Conservation (phyloP, 2,329 filamentous ascomycete species). For the Stagonosporopsis tanaceti region DNA sequence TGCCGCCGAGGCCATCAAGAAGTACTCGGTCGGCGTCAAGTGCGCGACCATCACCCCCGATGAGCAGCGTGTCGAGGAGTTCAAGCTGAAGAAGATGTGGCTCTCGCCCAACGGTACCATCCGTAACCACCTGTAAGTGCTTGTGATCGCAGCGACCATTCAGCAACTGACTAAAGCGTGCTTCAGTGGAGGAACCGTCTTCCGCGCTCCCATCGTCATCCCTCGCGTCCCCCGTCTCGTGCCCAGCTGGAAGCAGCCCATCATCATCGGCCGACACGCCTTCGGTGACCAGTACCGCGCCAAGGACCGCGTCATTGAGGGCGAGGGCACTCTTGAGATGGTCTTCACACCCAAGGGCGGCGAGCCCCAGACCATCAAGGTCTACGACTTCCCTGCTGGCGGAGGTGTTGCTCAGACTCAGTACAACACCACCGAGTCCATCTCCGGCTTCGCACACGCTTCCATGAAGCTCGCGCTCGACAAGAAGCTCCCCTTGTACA, state of each 20-base stretch:
- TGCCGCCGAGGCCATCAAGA: conserved; percentile 96
- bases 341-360: conserved; percentile 87
- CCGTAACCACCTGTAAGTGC: conserved; percentile 66
- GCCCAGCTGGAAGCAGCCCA: conserved; percentile 97
- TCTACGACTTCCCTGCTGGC: conserved; percentile 85
- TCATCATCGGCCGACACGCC: conserved; percentile 97
- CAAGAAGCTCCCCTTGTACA: conserved; percentile 92
- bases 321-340: conserved; percentile 89
- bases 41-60: conserved; percentile 99
- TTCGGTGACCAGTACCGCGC: conserved; percentile 99
- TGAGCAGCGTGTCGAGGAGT: conserved; percentile 95
- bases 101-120: conserved; percentile 94
- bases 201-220: conserved; percentile 98
- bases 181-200: conserved; percentile 84
- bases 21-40: conserved; percentile 98
- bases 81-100: conserved; percentile 99
- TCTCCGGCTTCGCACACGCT: conserved; percentile 91
- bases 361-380: conserved; percentile 83
- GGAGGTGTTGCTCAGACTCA: conserved; percentile 92
- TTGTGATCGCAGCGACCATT: neutral
- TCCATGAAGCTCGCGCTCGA: conserved; percentile 93
- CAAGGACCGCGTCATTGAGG: conserved; percentile 85
- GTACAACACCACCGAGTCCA: conserved; percentile 98
- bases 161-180: conserved; percentile 28
- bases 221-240: conserved; percentile 90